These are phyloP conservation scores for Heliamphora exappendiculata DNA, from an alignment of 148 eudicot genomes.

Conservation along the genomic window DNA sequence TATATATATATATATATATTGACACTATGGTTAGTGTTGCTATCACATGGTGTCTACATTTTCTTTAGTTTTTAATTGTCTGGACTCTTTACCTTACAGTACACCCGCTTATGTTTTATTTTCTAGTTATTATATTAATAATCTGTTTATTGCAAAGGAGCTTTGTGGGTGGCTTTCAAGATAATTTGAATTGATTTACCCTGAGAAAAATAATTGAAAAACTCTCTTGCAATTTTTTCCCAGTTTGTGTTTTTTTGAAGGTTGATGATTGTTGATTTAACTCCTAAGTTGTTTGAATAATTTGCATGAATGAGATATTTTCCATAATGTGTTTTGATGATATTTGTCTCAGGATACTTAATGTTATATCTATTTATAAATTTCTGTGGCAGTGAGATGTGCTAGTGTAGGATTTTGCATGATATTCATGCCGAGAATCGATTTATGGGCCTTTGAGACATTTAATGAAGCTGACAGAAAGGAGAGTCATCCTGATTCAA, in stretches of 20 bases:
- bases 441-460: slow-evolving; percentile 80
- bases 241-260: background rate
- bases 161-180: background rate
- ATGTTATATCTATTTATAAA: background rate
- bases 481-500: slow-evolving; percentile 28
- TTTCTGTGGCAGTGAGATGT: slow-evolving; percentile 72
- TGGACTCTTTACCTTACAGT: background rate
- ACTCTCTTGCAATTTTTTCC: background rate
- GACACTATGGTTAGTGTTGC: background rate
- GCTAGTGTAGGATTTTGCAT: slow-evolving; percentile 52
- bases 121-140: background rate
- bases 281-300: background rate
- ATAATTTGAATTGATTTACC: background rate
- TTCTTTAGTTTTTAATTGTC: background rate
- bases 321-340: background rate
- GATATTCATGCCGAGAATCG: slow-evolving; percentile 83
- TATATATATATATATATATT: too few relatives aligned
- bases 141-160: background rate
- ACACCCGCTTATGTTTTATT: background rate
- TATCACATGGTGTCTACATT: background rate
- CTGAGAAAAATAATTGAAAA: background rate
- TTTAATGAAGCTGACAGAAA: slow-evolving; percentile 22
- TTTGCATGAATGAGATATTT: background rate
- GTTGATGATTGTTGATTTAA: background rate
- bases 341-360: background rate